Base-by-base conservation (phyloP, 805 yeast genomes). In the Hanseniaspora lachancei region DNA sequence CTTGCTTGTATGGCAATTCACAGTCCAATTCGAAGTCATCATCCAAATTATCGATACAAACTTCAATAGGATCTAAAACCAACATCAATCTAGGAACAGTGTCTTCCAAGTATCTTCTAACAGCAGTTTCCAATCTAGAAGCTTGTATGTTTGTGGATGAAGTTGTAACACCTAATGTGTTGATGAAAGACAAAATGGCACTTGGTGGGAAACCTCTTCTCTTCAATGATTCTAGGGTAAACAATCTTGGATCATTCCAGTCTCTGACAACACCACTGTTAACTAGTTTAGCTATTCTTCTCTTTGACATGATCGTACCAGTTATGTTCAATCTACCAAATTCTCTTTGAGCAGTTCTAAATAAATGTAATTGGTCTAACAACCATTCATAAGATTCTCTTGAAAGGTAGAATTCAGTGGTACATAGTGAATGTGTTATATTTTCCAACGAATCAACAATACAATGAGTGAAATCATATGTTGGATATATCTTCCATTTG, bases 161-260 rank as follows among this genome's bases (percentile, higher is more conserved):
- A 1, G 97, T 93, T 43, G 98, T 93, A 57, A 93, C 98, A 65
- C 99, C 99, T 62, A 93, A 77, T 47, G 96, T 91, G 68, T 89
- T 87, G 65, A 93, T 86, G 68, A 93, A 93, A 35, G 89, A 79
- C 67, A 93, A 76, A 68, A 93, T 87, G 32, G 97, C 97, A 47
- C 97, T 97, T 13, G 99, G 98, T 62, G 99, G 99, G 9, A 93
- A 83, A 74, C 99, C 99, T 68, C 99, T 86, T 69, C 99, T 85
- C 67, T 88, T 84, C 59, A 93, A 81, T 52, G 93, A 96, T 63
- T 89, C 98, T 63, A 93, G 77, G 5, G 99, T 93, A 70, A 82
- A 93, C 68, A 93, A 76, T 66, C 99, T 80, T 64, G 99, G 98
- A 71, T 93, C 98, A 70, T 93, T 95, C 99, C 99, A 93, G 47